Base-by-base conservation (phyloP, 2,329 filamentous ascomycete genomes). In the Pyricularia sp. region DNA sequence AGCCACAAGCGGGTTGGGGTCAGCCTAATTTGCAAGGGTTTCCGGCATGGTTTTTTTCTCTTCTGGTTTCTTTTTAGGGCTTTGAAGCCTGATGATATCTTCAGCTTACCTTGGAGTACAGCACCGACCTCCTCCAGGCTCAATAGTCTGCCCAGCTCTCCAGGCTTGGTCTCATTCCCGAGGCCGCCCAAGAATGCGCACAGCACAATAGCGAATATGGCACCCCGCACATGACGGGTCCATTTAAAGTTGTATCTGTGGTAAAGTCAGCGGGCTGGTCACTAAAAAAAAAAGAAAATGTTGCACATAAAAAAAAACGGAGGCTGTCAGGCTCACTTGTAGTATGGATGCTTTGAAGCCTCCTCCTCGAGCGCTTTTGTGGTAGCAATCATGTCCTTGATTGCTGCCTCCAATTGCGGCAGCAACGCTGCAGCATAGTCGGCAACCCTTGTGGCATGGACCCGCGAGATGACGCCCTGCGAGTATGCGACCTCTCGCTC, bases 281-380 rank as follows among this genome's bases (percentile, higher is more conserved):
- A 20, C 17, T 20, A 33, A 33, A 9, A 33, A 36, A 6, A 36
- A 36, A 36, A 12, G 14, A 36, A 36, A 14, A 36, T 2, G 2
- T 33, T 10, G 31, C 11, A 12, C 14, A 6, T n/a, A 6, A 7
- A 20, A 50, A 50, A n/a, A 50, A 11, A 2, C 20, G 7, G 1
- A 2, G 5, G 4, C 3, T n/a, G 12, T 50, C 42, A n/a, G 42
- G 68, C 80, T 65, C 76, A 97, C 86, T 97, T 97, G 88, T 98
- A 99, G 84, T 98, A 99, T 0, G 95, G 94, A 75, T 96, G 90
- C 77, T 92, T 86, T 30, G 93, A 94, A 2, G 94, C 93, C 68
- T 92, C 86, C 68, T 84, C 80, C 71, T 88, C 86, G 64, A 99
- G 86, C 73, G 90, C 88, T 69, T 83, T 81, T 64, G 97, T 85